Base-by-base conservation (phyloP, 2,329 filamentous ascomycete species). In the Stylonectria norvegica region DNA sequence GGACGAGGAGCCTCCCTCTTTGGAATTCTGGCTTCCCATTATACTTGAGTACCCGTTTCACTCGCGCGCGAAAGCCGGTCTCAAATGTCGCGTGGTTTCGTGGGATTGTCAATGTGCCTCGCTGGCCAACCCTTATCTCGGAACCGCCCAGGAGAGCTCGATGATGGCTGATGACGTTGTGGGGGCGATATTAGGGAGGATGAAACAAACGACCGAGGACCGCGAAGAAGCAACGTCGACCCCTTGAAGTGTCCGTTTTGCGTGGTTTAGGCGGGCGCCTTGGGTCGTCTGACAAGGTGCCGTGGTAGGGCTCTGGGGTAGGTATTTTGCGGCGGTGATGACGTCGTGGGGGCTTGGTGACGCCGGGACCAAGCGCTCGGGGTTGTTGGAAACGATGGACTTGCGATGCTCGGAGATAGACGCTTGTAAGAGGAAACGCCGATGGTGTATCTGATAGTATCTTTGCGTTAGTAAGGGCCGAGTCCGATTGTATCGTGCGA, bases 21-120 rank as follows among this genome's bases (percentile, higher is more conserved):
- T 79, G 55, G 86, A 89, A 56, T 74, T 75, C 67, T 86, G 80
- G 66, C 89, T 89, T 62, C 86, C 86, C 86, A 90, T 90, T 42
- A 30, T 54, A 40, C 39, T 40, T 30, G 14, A 34, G 38, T 32
- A 40, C 47, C 40, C 39, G 34, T 46, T 44, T 48, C 44, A 48
- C 45, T 50, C 29, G 45, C 40, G 35, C 51, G 48, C 41, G 42
- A 48, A 44, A 43, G 43, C 42, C 58, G 56, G 58, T 51, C 59
- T 56, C 52, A 58, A 47, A 44, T 43, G 38, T 55, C 54, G 54
- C 53, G 50, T 57, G 53, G 44, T 50, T 53, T 48, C 49, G 55
- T 44, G 48, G 40, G 47, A 46, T 43, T 40, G 36, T 45, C 34
- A 37, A 38, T 40, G 44, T 44, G 47, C 46, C 50, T 57, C 45